Evolutionary conservation across 441 rosid genomes (phyloP).

Genomic region (Erodium texanum): DNA sequence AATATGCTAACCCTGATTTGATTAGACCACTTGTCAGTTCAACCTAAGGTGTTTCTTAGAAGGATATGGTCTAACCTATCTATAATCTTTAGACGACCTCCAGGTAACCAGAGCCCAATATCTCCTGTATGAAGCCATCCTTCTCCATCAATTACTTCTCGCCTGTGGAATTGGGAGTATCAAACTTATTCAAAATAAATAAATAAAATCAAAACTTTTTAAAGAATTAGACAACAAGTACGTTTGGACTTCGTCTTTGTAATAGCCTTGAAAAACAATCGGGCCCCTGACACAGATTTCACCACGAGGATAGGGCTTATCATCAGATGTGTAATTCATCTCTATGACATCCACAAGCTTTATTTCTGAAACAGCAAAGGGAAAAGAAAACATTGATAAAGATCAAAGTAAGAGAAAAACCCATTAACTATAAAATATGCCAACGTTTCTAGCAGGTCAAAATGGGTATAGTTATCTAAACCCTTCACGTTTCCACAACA

Average conservation of each 20-base stretch:
- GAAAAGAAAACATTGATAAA: conserved; percentile 9
- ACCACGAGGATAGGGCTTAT: conserved; percentile 88
- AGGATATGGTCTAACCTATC: conserved; percentile 51
- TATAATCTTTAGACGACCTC: conserved; percentile 92
- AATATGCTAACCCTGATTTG: conserved; percentile 3
- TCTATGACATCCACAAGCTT: conserved; percentile 96
- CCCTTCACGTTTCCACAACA: background rate
- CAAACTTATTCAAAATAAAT: conserved; percentile 9
- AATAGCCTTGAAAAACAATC: conserved; percentile 67
- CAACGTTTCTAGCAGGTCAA: background rate
- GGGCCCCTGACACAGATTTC: conserved; percentile 99
- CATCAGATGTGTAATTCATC: conserved; percentile 88
- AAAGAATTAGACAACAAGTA: conserved; percentile 24
- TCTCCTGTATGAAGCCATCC: conserved; percentile 99
- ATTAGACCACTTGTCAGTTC: conserved; percentile 10
- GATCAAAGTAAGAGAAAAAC: conserved; percentile 10
- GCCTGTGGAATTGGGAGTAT: conserved; percentile 39
- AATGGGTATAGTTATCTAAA: conserved; percentile 1
- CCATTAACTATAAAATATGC: background rate
- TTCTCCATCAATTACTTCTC: conserved; percentile 80
- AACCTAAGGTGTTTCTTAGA: conserved; percentile 9
- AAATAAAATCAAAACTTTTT: conserved; percentile 5
- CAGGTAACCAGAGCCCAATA: conserved; percentile 82
- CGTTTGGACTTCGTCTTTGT: conserved; percentile 96
- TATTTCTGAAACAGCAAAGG: conserved; percentile 51